Conservation (phyloP, 441 rosid genomes). For the Isatis lusitanica region DNA sequence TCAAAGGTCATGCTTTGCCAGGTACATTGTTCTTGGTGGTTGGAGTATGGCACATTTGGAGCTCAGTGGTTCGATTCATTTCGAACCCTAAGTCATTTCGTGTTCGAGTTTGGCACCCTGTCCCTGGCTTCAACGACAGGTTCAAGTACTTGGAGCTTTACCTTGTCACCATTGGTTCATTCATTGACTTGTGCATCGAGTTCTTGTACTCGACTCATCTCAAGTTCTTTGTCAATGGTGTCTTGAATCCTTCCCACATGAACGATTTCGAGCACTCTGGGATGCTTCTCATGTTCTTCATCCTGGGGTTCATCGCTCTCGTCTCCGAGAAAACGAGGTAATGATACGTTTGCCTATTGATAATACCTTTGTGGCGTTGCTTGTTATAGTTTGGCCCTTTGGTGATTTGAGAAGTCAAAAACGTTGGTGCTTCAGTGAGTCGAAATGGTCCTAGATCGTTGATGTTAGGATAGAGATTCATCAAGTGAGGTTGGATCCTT, state of each 20-base stretch:
- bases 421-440: too few relatives aligned
- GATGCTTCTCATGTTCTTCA: conserved; percentile 94
- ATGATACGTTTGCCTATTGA: not conserved
- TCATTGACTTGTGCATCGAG: conserved; percentile 83
- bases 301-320: conserved; percentile 69
- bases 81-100: conserved; percentile 69
- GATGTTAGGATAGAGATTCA: not conserved
- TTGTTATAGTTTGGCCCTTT: conserved; percentile 7
- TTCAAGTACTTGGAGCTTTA: conserved; percentile 83
- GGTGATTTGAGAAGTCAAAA: not conserved
- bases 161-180: conserved; percentile 64
- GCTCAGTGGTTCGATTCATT: conserved; percentile 58
- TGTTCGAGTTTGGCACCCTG: conserved; percentile 84
- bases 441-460: not conserved
- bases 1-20: conserved; percentile 87
- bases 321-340: conserved; percentile 85
- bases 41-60: conserved; percentile 89
- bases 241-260: conserved; percentile 86
- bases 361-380: not conserved
- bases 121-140: conserved; percentile 77
- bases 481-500: not conserved
- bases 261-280: conserved; percentile 93
- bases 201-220: conserved; percentile 91
- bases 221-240: conserved; percentile 70
- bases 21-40: conserved; percentile 77